phyloP scores from a whole-genome alignment of 345 rosid species.

The Eucalyptus marginata region DNA sequence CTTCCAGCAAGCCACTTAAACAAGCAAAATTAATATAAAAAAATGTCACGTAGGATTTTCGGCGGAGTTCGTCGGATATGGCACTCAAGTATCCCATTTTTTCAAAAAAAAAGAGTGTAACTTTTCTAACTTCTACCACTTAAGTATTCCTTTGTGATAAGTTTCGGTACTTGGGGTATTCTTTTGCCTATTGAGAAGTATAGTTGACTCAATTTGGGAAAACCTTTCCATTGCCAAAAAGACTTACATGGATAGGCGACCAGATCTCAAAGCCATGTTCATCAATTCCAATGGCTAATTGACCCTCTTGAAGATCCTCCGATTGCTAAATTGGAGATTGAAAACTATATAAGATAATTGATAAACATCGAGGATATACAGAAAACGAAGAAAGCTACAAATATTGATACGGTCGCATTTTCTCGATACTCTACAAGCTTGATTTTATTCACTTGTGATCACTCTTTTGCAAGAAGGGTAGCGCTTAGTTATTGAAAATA shows the following conservation, averaged over 20 bases:
- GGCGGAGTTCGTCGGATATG: rapidly evolving
- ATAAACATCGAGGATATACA: neutral
- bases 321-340: neutral
- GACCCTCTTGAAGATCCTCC: neutral
- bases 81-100: too few species aligned
- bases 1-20: too few species aligned
- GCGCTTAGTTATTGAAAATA: neutral
- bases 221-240: too few species aligned
- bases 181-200: too few species aligned
- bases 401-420: neutral
- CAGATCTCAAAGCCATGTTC: neutral
- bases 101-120: rapidly evolving
- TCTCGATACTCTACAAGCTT: neutral
- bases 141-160: rapidly evolving
- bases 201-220: too few species aligned
- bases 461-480: neutral
- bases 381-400: neutral
- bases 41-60: too few species aligned
- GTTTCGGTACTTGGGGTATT: too few species aligned
- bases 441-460: neutral
- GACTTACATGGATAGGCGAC: neutral
- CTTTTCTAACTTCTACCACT: too few species aligned
- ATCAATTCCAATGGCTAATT: neutral
- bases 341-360: neutral
- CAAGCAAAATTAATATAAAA: too few species aligned